A percentile compares a stretch with the other conserved stretches of the same genome.
phyloP scores from a whole-genome alignment of 768 basidiomycete species.

The Pisolithus albus region DNA sequence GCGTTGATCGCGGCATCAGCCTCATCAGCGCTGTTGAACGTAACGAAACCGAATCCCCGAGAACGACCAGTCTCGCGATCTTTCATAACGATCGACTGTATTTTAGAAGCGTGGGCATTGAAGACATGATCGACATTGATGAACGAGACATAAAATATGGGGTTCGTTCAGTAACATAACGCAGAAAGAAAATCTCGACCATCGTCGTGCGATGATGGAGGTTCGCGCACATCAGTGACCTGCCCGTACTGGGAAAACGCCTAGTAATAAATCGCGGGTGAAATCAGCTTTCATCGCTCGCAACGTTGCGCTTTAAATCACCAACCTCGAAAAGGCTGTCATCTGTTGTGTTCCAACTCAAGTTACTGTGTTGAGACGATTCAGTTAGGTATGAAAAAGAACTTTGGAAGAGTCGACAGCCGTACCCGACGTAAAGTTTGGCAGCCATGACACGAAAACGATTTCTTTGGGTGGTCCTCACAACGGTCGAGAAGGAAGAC shows the following conservation, averaged over 20 bases:
- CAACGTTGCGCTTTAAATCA: not conserved
- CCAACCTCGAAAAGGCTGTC: constrained; percentile 20
- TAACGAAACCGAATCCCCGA: constrained; percentile 54
- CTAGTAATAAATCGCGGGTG: constrained; percentile 16
- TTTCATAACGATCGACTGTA: constrained; percentile 31
- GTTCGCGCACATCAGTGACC: constrained; percentile 45
- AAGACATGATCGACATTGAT: constrained; percentile 2
- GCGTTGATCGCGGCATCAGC: constrained; percentile 40
- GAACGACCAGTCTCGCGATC: constrained; percentile 55
- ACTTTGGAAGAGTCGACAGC: not conserved
- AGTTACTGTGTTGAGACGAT: constrained; percentile 16
- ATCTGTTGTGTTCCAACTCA: constrained; percentile 30
- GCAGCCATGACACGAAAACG: constrained; percentile 20
- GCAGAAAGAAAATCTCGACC: constrained; percentile 20
- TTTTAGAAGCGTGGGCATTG: not conserved
- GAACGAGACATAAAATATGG: constrained; percentile 16
- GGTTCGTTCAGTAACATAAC: constrained; percentile 22
- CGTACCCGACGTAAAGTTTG: constrained; percentile 30
- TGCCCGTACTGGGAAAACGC: constrained; percentile 39
- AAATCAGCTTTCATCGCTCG: constrained; percentile 1
- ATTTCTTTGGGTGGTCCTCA: constrained; percentile 10
- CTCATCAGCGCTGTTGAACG: constrained; percentile 24
- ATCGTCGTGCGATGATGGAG: constrained; percentile 25
- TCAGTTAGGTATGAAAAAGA: not conserved
- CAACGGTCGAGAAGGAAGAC: constrained; percentile 4